Evolutionary conservation across 495 filamentous ascomycete species (phyloP), one percentile per base, ranked within the genome.

Genomic region (Aspergillus bertholletiae): DNA sequence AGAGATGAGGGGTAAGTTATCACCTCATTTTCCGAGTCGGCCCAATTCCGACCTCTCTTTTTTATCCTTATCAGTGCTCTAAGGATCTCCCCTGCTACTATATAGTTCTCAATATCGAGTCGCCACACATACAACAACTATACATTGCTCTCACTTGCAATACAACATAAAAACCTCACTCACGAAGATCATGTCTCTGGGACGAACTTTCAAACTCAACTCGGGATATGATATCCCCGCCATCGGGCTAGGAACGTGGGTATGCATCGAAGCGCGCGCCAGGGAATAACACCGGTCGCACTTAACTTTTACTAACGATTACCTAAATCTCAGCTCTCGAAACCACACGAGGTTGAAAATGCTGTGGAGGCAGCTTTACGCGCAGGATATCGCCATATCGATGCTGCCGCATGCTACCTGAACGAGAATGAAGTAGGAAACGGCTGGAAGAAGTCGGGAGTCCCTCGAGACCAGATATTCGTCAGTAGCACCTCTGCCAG

Each of bases 331-430:
- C 53, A 78, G 78, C 73, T 78, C 18, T 73, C 76, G 40, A 71
- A 75, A 52, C 74, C 70, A 7, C 64, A 75, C 54, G 73, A 80
- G 49, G 76, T 82, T 43, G 74, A 74, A 40, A 62, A 75, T 22
- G 79, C 75, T 28, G 79, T 82, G 30, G 71, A 79, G 23, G 39
- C 55, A 24, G 79, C 79, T 13, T 63, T 82, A 45, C 74, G 69
- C 39, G 55, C 61, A 3, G 79, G 78, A 43, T 82, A 80, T 50
- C 74, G 76, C 46, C 76, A 80, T 58, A 68, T 72, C 24, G 63
- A 69, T 44, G 65, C 63, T 3, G 70, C 68, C n/a, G 64, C 68
- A 12, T 62, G 63, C 22, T 77, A 76, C 52, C 64, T 59, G 43
- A 77, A 77, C 46, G 70, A 77, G 53, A 61, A 64, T n/a, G 69